Conservation (phyloP, 2,329 filamentous ascomycete genomes). For the Calcarisporium arbuscula region DNA sequence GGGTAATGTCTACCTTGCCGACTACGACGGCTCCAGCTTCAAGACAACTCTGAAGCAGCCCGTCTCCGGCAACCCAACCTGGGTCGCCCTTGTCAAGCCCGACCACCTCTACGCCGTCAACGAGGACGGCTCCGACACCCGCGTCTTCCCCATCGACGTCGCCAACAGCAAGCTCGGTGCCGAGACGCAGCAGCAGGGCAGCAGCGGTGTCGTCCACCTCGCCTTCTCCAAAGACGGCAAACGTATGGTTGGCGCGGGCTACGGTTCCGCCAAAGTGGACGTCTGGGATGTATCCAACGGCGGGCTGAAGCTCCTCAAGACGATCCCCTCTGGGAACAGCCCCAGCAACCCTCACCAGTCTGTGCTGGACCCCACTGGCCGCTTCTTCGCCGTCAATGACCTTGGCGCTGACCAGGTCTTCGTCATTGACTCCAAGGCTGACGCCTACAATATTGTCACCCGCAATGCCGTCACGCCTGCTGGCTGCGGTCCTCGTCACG, state of each 20-base stretch:
- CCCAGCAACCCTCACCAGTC: slow-evolving; percentile 41
- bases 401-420: slow-evolving; percentile 43
- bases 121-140: slow-evolving; percentile 35
- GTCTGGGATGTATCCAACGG: slow-evolving; percentile 37
- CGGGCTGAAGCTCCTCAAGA: slow-evolving; percentile 31
- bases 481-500: slow-evolving; percentile 45
- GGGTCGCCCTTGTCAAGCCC: slow-evolving; percentile 36
- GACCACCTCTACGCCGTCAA: slow-evolving; percentile 39
- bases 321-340: slow-evolving; percentile 28
- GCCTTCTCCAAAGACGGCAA: slow-evolving; percentile 38
- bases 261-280: slow-evolving; percentile 34
- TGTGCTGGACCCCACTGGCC: slow-evolving; percentile 40
- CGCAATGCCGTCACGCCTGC: slow-evolving; percentile 25
- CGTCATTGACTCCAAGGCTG: slow-evolving; percentile 36
- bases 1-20: slow-evolving; percentile 32
- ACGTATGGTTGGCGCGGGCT: slow-evolving; percentile 38
- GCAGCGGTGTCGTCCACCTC: slow-evolving; percentile 39
- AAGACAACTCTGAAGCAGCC: slow-evolving; percentile 24
- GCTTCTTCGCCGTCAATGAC: slow-evolving; percentile 42
- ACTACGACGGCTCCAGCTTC: slow-evolving; percentile 35
- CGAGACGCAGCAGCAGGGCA: slow-evolving; percentile 25
- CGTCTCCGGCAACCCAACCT: slow-evolving; percentile 35
- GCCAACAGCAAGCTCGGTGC: slow-evolving; percentile 17
- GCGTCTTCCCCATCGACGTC: slow-evolving; percentile 32
- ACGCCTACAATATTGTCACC: slow-evolving; percentile 31